These are phyloP conservation scores for Plectosphaerella sp. DNA, from an alignment of 2,329 filamentous ascomycete genomes.

Conservation along the genomic window DNA sequence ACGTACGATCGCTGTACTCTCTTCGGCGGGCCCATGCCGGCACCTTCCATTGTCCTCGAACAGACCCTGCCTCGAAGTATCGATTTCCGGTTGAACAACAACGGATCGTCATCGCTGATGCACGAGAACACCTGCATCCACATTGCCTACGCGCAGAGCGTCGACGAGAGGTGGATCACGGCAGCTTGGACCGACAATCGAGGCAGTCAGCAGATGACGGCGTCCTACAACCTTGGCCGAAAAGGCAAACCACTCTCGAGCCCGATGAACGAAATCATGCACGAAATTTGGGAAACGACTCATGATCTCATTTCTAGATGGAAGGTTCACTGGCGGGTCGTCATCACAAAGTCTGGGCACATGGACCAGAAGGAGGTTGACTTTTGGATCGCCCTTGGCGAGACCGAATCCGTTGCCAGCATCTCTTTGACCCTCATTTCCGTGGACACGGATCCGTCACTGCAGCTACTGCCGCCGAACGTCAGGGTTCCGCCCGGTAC, in stretches of 20 bases:
- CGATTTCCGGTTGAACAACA: conserved; percentile 66
- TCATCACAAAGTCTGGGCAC: conserved; percentile 66
- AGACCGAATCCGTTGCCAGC: conserved; percentile 44
- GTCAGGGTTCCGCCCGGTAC: conserved; percentile 42
- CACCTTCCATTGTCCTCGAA: conserved; percentile 70
- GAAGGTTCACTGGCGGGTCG: conserved; percentile 72
- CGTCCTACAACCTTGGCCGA: conserved; percentile 67
- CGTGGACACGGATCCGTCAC: conserved; percentile 59
- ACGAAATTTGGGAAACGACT: conserved; percentile 76
- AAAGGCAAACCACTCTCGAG: conserved; percentile 47
- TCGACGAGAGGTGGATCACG: conserved; percentile 73
- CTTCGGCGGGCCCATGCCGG: conserved; percentile 52
- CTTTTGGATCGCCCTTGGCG: conserved; percentile 50
- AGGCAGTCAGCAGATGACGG: conserved; percentile 67
- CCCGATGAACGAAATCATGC: conserved; percentile 58
- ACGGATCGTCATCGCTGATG: conserved; percentile 67
- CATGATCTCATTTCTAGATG: conserved; percentile 65
- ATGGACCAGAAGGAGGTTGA: conserved; percentile 65
- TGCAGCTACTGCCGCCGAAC: conserved; percentile 57
- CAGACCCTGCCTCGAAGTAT: conserved; percentile 65
- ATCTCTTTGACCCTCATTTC: conserved; percentile 57
- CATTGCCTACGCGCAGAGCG: conserved; percentile 71
- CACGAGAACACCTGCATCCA: conserved; percentile 79
- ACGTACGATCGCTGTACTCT: conserved; percentile 71
- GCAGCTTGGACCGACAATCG: conserved; percentile 78